A percentile compares a stretch with the other conserved stretches of the same genome.
These are phyloP conservation scores for Andrographis paniculata DNA, from an alignment of 305 asterid species.

Conservation along the genomic window DNA sequence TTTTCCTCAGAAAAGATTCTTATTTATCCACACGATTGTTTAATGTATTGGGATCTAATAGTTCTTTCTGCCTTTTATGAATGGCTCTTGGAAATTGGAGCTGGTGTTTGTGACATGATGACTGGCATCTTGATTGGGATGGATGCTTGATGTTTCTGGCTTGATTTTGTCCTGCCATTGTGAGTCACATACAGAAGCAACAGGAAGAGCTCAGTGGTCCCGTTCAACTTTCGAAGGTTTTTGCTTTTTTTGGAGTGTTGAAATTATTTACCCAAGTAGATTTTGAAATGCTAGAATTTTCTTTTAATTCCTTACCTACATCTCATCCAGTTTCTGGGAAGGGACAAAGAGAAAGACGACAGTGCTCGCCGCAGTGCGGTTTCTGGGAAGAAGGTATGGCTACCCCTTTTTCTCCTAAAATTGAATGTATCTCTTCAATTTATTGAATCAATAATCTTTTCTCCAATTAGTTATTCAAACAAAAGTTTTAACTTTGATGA, in stretches of 20 bases:
- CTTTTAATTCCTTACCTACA: constrained; percentile 13
- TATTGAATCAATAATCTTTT: not conserved
- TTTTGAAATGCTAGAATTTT: not conserved
- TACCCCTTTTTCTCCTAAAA: constrained; percentile 4
- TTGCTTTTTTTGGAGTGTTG: constrained; percentile 7
- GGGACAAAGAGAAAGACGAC: constrained; percentile 70
- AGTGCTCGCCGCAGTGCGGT: constrained; percentile 91
- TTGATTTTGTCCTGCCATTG: constrained; percentile 60
- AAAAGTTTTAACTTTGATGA: no score
- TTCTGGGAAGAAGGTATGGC: constrained; percentile 81
- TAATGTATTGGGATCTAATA: constrained; percentile 40
- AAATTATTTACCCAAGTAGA: not conserved
- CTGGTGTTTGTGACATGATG: constrained; percentile 80
- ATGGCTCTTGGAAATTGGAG: constrained; percentile 99
- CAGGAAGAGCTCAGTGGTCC: constrained; percentile 75
- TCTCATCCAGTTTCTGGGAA: constrained; percentile 61
- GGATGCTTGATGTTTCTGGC: constrained; percentile 50
- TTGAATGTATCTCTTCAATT: constrained; percentile 2
- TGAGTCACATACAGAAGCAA: constrained; percentile 81
- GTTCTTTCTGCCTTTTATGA: constrained; percentile 59
- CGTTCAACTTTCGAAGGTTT: constrained; percentile 90
- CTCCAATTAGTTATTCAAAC: not conserved
- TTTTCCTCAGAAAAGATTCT: not conserved
- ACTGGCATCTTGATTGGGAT: constrained; percentile 49
- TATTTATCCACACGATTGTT: constrained; percentile 9